Conservation (phyloP, 805 yeast species). For the Yamadazyma phyllophila region DNA sequence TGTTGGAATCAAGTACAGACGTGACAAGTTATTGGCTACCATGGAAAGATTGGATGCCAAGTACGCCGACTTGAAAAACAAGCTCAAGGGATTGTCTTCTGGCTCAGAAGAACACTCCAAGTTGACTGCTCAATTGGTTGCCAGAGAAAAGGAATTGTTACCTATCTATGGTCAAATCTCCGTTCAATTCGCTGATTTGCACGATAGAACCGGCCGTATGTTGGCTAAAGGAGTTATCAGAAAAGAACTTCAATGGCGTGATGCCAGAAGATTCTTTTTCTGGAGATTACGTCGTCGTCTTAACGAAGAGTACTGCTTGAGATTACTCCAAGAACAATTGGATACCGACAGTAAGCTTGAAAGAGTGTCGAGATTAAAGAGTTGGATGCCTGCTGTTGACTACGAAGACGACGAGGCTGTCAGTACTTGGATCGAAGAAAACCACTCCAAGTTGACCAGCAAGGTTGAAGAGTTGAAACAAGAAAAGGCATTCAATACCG, state of each 20-base stretch:
- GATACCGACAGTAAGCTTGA: constrained; percentile 63
- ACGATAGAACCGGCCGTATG: constrained; percentile 98
- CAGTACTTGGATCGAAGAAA: constrained; percentile 81
- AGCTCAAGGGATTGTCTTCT: constrained; percentile 52
- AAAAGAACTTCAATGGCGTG: constrained; percentile 79
- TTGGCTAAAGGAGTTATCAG: constrained; percentile 88
- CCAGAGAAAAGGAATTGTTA: constrained; percentile 73
- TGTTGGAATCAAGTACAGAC: constrained; percentile 97
- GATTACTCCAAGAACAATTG: constrained; percentile 64
- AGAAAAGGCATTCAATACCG: constrained; percentile 63
- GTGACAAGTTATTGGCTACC: constrained; percentile 85
- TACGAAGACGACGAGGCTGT: constrained; percentile 72
- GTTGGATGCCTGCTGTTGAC: constrained; percentile 79
- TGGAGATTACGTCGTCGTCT: constrained; percentile 97
- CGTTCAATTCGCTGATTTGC: constrained; percentile 96
- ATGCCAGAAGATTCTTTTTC: constrained; percentile 95
- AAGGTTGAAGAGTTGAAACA: constrained; percentile 61
- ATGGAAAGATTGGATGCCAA: constrained; percentile 85
- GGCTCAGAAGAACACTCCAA: constrained; percentile 64
- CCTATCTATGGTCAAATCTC: constrained; percentile 92
- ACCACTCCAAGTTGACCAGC: constrained; percentile 61
- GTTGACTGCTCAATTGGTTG: constrained; percentile 62
- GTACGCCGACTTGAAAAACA: constrained; percentile 65
- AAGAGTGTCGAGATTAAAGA: constrained; percentile 79
- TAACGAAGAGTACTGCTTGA: constrained; percentile 84